phyloP scores from a whole-genome alignment of 2,329 filamentous ascomycete species.

The Coniella vitis region DNA sequence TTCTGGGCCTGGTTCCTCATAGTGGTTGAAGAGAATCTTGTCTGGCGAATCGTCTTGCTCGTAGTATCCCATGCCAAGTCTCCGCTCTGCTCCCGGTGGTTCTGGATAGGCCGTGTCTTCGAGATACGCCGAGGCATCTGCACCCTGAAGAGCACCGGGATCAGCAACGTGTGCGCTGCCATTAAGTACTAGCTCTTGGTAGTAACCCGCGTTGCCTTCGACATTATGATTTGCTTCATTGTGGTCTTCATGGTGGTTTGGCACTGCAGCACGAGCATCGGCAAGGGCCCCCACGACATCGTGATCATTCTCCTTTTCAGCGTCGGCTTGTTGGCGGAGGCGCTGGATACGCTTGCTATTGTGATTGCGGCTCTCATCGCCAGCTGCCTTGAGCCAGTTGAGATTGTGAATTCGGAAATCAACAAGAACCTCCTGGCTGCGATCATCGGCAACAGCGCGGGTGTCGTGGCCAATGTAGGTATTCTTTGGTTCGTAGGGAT shows the following conservation, averaged over 20 bases:
- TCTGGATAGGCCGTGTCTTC: constrained; percentile 37
- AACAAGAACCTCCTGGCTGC: constrained; percentile 83
- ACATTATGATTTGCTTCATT: constrained; percentile 24
- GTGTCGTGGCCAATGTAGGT: constrained; percentile 90
- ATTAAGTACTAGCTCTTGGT: constrained; percentile 14
- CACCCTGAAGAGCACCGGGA: constrained; percentile 7
- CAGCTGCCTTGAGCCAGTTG: constrained; percentile 63
- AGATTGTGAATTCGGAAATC: constrained; percentile 89
- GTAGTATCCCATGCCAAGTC: constrained; percentile 55
- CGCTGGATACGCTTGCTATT: constrained; percentile 52
- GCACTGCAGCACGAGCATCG: constrained; percentile 22
- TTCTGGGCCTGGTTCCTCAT: constrained; percentile 41
- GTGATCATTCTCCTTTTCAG: constrained; percentile 46
- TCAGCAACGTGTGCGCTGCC: constrained; percentile 24
- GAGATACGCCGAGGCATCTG: constrained; percentile 4
- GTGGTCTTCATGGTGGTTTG: constrained; percentile 27
- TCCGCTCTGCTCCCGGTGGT: constrained; percentile 41
- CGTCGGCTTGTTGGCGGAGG: constrained; percentile 49
- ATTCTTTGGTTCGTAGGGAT: constrained; percentile 78
- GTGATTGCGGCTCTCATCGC: constrained; percentile 51
- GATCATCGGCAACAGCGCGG: constrained; percentile 78
- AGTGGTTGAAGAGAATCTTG: constrained; percentile 53
- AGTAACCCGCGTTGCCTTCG: not conserved
- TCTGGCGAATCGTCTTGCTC: constrained; percentile 51
- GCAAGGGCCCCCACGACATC: constrained; percentile 18